Base-by-base conservation (phyloP, 352 stramenopile species). In the Globisporangium emineosum region DNA sequence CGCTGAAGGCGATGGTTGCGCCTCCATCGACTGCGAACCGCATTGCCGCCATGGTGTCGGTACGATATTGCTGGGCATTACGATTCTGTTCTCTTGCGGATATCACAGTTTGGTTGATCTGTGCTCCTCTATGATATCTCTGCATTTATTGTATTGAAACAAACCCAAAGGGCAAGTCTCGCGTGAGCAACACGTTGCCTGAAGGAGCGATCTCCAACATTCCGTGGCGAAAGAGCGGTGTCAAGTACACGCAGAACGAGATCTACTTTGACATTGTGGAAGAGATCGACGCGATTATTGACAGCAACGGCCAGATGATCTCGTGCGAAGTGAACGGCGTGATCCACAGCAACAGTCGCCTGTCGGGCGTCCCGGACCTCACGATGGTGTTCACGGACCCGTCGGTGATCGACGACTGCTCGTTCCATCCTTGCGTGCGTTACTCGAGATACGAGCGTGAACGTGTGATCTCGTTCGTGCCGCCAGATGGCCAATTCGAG, bases 241-340 rank as follows among this genome's bases (percentile, higher is more conserved):
- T 99, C 57, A 89, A 89, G 51, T 99, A 99, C 76, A 91, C 85
- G 55, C 86, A 93, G 68, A 99, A 99, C 82, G 97, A 99, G 80
- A 98, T 99, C 56, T 99, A 99, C 76, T 96, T 99, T 64, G 97
- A 99, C 73, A 98, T 99, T 71, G 83, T 99, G 0, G 97, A 99
- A 79, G 96, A 98, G 73, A 91, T 99, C 32, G 96, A 99, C 78
- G 93, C 93, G n/a, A 99, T 99, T 75, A 73, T 99, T 23, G 91
- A 97, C 70, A 76, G 81, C 30, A 94, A 89, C 47, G 92, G 92
- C 10, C 79, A 83, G 47, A 92, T 99, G 60, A 88, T 99, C 58
- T 97, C 90, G 53, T 97, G 83, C 35, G 95, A 99, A 78, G 96
- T 99, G 37, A 97, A 88, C 40, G 97, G 97, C 25, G 88, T 81